Base-by-base conservation (phyloP, 495 filamentous ascomycete species). In the Aspergillus kassunensis region DNA sequence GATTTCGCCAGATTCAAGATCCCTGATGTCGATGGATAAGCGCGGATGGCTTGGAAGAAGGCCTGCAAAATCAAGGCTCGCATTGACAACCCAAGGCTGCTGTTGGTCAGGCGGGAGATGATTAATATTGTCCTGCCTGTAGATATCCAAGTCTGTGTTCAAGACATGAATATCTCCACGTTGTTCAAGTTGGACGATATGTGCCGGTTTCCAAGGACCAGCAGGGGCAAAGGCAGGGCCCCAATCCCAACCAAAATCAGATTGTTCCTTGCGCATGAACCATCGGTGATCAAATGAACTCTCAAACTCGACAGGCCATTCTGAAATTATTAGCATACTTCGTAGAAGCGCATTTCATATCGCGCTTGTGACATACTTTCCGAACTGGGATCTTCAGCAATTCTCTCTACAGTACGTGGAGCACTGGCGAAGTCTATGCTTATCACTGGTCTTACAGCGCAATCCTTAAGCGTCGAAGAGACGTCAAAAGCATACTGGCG, bases 241-340 rank as follows among this genome's bases (percentile, higher is more conserved):
- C 83, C 83, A 87, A 53, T 86, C 84, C 83, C 83, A 87, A 9
- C 84, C 84, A 59, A 88, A 86, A 55, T 88, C 84, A 9, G 75
- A 83, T 56, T 87, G 84, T 53, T 87, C 79, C 61, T 87, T 88
- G 29, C 84, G 80, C 36, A 86, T 82, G 44, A 80, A 86, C 67
- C 79, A 76, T 4, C 82, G 73, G 49, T 84, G 77, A 0, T 70
- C 61, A 49, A 85, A 84, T 51, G 71, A 67, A 53, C 65, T 70
- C 10, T 57, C 36, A 16, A 64, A 44, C 31, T 83, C 69, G 3
- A 80, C 68, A 16, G 80, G 78, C 78, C 77, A 81, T 39, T 64
- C 71, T 72, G 16, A 12, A 42, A 5, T 33, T 18, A 16, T 57
- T 18, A 59, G 44, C 41, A n/a, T n/a, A n/a, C n/a, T n/a, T n/a